Evolutionary conservation across 2,329 filamentous ascomycete species (phyloP).

Genomic region (Aspergillus ochraceoroseus): DNA sequence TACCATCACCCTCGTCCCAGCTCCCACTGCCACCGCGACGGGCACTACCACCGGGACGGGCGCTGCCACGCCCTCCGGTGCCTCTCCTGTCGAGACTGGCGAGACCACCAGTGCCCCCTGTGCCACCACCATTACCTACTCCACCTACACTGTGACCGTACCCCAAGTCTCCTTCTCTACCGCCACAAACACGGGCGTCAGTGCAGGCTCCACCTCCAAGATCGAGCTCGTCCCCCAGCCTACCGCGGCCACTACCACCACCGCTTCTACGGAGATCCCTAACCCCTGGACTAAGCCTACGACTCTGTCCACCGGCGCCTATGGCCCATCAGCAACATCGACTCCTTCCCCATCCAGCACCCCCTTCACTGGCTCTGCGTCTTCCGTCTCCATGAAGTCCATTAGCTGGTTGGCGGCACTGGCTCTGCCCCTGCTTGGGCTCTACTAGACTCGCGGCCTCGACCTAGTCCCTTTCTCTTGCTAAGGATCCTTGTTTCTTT

Average conservation of each 20-base stretch:
- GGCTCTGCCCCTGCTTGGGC: constrained; percentile 6
- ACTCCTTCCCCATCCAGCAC: constrained; percentile 7
- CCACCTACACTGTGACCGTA: constrained; percentile 42
- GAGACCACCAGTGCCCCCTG: constrained; percentile 27
- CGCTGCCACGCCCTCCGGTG: constrained; percentile 37
- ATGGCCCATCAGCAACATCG: not conserved
- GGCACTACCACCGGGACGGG: constrained; percentile 33
- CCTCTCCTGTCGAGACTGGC: constrained; percentile 18
- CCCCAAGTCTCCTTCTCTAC: constrained; percentile 45
- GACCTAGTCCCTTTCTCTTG: no score
- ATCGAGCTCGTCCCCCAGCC: constrained; percentile 32
- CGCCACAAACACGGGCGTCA: constrained; percentile 21
- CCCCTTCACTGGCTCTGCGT: constrained; percentile 9
- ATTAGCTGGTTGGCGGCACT: constrained; percentile 8
- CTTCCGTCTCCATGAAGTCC: constrained; percentile 1
- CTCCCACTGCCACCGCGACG: constrained; percentile 47
- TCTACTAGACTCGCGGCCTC: constrained; percentile 5
- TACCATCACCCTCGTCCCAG: constrained; percentile 51
- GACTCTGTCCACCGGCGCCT: constrained; percentile 25
- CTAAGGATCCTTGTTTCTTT: no score
- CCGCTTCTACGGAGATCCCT: constrained; percentile 20
- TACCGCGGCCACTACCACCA: constrained; percentile 19
- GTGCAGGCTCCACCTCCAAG: constrained; percentile 20
- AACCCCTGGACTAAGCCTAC: constrained; percentile 19
- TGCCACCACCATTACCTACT: constrained; percentile 43